A percentile compares a stretch with the other conserved stretches of the same genome.
These are phyloP conservation scores for Diaporthe vexans DNA, from an alignment of 2,329 filamentous ascomycete species.

Conservation along the genomic window DNA sequence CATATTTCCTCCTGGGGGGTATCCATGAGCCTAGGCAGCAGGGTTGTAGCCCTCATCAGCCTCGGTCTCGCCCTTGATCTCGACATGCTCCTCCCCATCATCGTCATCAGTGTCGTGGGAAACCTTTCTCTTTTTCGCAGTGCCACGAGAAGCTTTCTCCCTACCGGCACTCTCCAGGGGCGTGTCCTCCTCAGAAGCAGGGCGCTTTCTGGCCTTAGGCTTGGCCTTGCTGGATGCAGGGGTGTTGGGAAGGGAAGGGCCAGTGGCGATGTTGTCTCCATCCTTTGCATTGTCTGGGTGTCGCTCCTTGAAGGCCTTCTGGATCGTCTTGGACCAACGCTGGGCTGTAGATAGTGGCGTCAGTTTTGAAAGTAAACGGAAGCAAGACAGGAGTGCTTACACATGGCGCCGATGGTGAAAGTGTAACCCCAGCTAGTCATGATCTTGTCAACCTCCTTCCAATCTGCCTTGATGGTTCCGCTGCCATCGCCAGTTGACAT, in stretches of 20 bases:
- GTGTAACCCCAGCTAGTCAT: conserved; percentile 37
- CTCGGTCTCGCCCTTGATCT: conserved; percentile 14
- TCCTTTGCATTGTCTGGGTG: conserved; percentile 18
- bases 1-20: background rate
- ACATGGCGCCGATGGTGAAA: conserved; percentile 38
- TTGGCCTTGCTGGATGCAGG: conserved; percentile 31
- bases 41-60: conserved; percentile 40
- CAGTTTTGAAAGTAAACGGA: background rate
- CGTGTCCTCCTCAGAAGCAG: conserved; percentile 32
- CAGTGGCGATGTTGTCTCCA: conserved; percentile 17
- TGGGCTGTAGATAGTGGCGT: conserved; percentile 20
- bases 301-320: conserved; percentile 38
- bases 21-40: background rate
- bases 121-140: conserved; percentile 38
- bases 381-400: conserved; percentile 26
- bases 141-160: conserved; percentile 43
- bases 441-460: conserved; percentile 30
- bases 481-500: conserved; percentile 37
- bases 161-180: conserved; percentile 14
- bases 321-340: conserved; percentile 40
- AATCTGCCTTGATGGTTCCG: conserved; percentile 36
- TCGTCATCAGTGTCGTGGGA: conserved; percentile 34
- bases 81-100: conserved; percentile 3
- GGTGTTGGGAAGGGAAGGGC: conserved; percentile 28
- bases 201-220: conserved; percentile 38